Base-by-base conservation (phyloP, 352 stramenopile species). In the Phytophthora ohioensis region DNA sequence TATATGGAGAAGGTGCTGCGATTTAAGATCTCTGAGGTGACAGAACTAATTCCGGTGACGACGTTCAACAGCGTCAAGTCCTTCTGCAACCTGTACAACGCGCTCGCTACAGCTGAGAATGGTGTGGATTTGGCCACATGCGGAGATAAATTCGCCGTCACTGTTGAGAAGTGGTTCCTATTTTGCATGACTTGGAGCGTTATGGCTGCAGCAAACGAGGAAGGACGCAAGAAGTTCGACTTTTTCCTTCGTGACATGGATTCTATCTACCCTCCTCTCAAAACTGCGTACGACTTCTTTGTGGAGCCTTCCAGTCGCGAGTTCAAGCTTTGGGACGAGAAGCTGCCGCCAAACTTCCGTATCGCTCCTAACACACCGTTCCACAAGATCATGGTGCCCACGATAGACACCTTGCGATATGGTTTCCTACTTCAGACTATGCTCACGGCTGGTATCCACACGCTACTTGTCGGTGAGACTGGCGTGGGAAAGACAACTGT, bases 231-330 rank as follows among this genome's bases (percentile, higher is more conserved):
- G 54, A 92, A 90, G 39, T 89, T 97, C 17, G 88, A 95, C 61
- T 85, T 91, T 52, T 98, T 87, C 43, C 43, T 98, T 30, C 91
- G 93, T 4, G 94, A 98, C 58, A 95, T 98, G 58, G 94, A 98
- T 60, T 94, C 93, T 0, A 78, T 97, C 34, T 98, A 97, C 57
- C 94, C 94, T 36, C 93, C 94, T 21, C 79, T 95, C 2, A 94
- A 97, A 64, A 98, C 90, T 9, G 84, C 95, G 0, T 98, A 98
- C 71, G 95, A 98, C 66, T 98, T 98, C 65, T 98, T 82, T 32
- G 84, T 98, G 17, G 94, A 98, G 63, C 63, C 84, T 10, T 73
- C 83, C 38, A 75, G 69, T n/a, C 75, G 78, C 5, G 89, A 96
- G 17, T 93, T 96, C 47, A 95, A 93, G 58, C 71, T 95, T 1